Evolutionary conservation across 768 basidiomycete genomes (phyloP), one percentile per base, ranked within the genome.

Genomic region (Neoboletus subvelutipes): DNA sequence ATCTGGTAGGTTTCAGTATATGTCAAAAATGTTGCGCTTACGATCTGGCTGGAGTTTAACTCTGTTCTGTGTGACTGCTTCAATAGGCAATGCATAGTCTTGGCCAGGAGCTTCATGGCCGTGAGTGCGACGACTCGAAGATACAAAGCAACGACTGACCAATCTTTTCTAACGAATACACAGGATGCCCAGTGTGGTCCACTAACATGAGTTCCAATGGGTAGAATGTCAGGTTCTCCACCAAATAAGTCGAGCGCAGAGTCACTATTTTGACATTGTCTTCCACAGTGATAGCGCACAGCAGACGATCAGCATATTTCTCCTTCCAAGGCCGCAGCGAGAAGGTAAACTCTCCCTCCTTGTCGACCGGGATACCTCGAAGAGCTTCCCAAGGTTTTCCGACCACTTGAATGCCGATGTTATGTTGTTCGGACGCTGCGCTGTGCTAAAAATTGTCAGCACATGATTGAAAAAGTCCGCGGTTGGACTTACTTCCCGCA

Each of bases 191-290:
- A 46, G 81, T 78, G 24, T 88, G 85, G 65, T 98, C 93, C 15
- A 98, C 87, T 28, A 98, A 73, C 64, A 91, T 92, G 62, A 98
- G 73, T 71, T 99, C 97, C 65, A 98, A 75, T 5, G 95, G 94
- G 67, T 98, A 92, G 45, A 96, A 78, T 0, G 95, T 96, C 55
- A 85, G 74, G 71, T 99, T 99, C 72, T 93, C 88, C 45, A 99
- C 80, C 67, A 91, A 86, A 70, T 94, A 94, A 0, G 91, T 93
- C 1, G 97, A 98, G 42, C 96, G 83, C 61, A 99, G 80, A 2
- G 92, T 98, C 57, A 98, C 90, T 53, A 95, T 75, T 76, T 99
- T 99, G 67, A 95, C 89, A 66, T 93, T 96, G 65, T 94, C 88
- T 65, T 93, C 80, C 22, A 99, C 86, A 55, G 83, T 85, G 59